Evolutionary conservation across 345 rosid genomes (phyloP).

Genomic region (Excoecaria cochinchinensis): DNA sequence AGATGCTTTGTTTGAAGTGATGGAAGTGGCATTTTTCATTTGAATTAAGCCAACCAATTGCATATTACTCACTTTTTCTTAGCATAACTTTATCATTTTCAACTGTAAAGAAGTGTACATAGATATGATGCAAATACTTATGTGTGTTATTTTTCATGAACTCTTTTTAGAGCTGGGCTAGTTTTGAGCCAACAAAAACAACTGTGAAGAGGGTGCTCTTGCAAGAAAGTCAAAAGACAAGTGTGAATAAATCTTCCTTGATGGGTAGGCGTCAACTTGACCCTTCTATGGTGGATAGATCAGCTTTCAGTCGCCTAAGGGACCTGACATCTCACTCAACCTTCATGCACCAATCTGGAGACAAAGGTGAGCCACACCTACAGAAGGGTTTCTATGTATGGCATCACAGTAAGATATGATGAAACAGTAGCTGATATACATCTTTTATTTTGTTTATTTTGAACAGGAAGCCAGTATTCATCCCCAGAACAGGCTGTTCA

Average conservation of each 20-base stretch:
- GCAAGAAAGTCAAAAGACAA: conserved; percentile 51
- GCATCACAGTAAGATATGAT: conserved; percentile 3
- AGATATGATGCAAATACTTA: not conserved
- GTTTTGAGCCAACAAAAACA: conserved; percentile 88
- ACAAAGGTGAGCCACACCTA: conserved; percentile 48
- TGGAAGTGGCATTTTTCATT: not conserved
- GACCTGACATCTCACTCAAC: conserved; percentile 45
- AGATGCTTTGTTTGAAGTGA: not conserved
- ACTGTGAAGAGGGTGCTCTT: conserved; percentile 82
- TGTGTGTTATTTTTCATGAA: conserved; percentile 9
- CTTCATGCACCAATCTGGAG: conserved; percentile 31
- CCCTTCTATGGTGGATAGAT: conserved; percentile 30
- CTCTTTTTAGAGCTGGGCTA: conserved; percentile 72
- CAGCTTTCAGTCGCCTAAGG: conserved; percentile 37
- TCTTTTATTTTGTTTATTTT: conserved; percentile 23
- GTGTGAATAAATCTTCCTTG: conserved; percentile 37
- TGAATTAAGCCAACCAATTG: not conserved
- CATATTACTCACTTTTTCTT: not conserved
- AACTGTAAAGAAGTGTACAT: not conserved
- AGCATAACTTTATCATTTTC: not conserved
- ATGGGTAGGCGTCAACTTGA: conserved; percentile 39
- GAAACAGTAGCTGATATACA: conserved; percentile 18
- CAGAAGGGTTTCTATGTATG: conserved; percentile 6
- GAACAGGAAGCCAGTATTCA: conserved; percentile 42
- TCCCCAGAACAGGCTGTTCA: conserved; percentile 37